Conservation (phyloP, 2,329 filamentous ascomycete species). For the Fusarium liriodendri region DNA sequence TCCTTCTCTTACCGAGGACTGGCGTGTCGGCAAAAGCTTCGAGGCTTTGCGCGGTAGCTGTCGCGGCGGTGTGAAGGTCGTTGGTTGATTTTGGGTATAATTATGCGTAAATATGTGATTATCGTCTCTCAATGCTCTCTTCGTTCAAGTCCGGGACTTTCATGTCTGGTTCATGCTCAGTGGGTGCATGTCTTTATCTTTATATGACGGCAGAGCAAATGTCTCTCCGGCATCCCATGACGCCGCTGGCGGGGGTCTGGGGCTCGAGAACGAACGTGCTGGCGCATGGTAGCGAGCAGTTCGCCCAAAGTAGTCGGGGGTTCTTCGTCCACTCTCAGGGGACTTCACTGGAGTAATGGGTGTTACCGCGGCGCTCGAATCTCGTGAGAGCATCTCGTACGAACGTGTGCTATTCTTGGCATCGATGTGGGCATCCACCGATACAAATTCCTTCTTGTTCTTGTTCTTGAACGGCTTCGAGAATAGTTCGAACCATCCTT, state of each 20-base stretch:
- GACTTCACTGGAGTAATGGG: constrained; percentile 56
- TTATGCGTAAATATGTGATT: constrained; percentile 24
- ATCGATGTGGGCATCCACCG: constrained; percentile 78
- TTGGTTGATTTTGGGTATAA: constrained; percentile 11
- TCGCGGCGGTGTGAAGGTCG: background rate
- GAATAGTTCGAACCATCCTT: constrained; percentile 81
- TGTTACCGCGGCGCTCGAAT: constrained; percentile 66
- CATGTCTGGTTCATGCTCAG: constrained; percentile 68
- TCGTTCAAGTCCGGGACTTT: constrained; percentile 23
- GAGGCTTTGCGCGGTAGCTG: constrained; percentile 9
- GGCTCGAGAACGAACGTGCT: constrained; percentile 66
- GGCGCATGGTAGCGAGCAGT: constrained; percentile 67
- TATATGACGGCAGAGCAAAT: constrained; percentile 48
- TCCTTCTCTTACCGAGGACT: background rate
- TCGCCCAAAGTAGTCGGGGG: constrained; percentile 67
- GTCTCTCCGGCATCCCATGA: constrained; percentile 58
- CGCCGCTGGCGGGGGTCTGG: constrained; percentile 58
- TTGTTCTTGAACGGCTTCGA: constrained; percentile 59
- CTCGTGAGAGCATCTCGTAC: constrained; percentile 83
- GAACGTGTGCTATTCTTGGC: constrained; percentile 73
- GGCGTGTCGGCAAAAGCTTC: constrained; percentile 3
- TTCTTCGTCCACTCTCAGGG: constrained; percentile 54
- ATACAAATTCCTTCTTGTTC: constrained; percentile 84
- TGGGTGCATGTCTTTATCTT: constrained; percentile 61
- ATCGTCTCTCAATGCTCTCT: constrained; percentile 7